Evolutionary conservation across 352 stramenopile species (phyloP), one percentile per base, ranked within the genome.

Genomic region (Aphanomyces stellatus): DNA sequence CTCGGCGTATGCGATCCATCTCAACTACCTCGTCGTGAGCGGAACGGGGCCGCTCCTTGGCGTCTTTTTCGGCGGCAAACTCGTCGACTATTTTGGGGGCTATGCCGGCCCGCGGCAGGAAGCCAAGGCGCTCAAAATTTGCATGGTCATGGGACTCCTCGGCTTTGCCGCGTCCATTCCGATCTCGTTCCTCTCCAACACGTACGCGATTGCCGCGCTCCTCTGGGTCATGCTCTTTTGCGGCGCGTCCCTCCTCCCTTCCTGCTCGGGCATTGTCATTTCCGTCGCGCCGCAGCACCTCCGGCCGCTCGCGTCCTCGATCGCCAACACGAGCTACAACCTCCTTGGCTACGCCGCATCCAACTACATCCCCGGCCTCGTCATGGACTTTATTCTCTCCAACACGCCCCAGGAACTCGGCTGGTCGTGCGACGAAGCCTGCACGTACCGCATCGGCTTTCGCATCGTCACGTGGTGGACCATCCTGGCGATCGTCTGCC

Each of bases 161-260:
- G 66, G 62, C 24, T 85, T 81, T 34, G 51, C 84, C 1, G 71
- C 78, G 24, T 76, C 85, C 42, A 42, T 91, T 2, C 82, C 85
- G 2, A 78, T 93, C 27, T 87, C 81, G 11, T 90, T 81, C 66
- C 69, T 88, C 15, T 80, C 82, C 72, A 80, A 70, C 62, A 90
- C 81, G 19, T 69, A 78, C 40, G 73, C 72, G 51, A 91, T 93
- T 65, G 83, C 83, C 25, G 25, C 82, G 27, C 87, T 88, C 56
- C 77, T 93, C 5, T 93, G 85, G 85, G 61, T 84, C 56, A 91
- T 93, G 83, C 73, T 93, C n/a, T 93, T 93, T 72, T 91, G 78
- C 51, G 85, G 85, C 22, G 85, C 78, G 31, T 76, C 71, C 27
- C 78, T 91, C 46, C 72, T 93, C 28, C 82, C 85, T 3, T 81